Evolutionary conservation across 1,284 basidiomycete genomes (phyloP).

Genomic region (Heliocybe sulcata): DNA sequence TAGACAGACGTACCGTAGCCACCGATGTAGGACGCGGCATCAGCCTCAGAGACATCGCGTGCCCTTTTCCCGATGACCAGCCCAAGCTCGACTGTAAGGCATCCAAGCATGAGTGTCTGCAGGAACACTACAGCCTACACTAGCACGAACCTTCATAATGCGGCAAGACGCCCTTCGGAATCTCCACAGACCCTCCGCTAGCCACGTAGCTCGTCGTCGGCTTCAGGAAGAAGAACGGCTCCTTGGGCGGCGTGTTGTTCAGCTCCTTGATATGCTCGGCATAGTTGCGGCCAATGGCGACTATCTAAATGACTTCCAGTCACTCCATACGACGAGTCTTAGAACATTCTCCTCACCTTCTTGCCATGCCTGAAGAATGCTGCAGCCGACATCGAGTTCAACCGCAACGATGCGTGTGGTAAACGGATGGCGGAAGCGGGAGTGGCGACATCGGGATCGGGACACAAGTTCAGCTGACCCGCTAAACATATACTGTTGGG

Average conservation of each 20-base stretch:
- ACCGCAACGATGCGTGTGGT: background rate
- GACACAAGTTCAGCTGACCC: too few species aligned
- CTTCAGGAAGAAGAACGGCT: slow-evolving; percentile 99
- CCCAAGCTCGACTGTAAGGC: slow-evolving; percentile 81
- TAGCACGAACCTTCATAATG: slow-evolving; percentile 83
- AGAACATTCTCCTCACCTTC: slow-evolving; percentile 25
- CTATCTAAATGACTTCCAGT: slow-evolving; percentile 50
- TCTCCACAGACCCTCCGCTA: slow-evolving; percentile 77
- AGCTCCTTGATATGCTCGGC: slow-evolving; percentile 89
- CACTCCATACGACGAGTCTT: background rate
- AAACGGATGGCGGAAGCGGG: too few species aligned
- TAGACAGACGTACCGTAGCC: slow-evolving; percentile 69
- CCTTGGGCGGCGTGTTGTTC: slow-evolving; percentile 83
- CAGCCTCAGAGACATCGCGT: slow-evolving; percentile 68
- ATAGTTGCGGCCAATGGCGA: slow-evolving; percentile 86
- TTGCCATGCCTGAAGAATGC: slow-evolving; percentile 42
- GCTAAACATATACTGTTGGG: too few species aligned
- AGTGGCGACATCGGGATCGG: too few species aligned
- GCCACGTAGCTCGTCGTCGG: slow-evolving; percentile 86
- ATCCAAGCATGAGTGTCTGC: slow-evolving; percentile 1
- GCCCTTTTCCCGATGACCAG: slow-evolving; percentile 89
- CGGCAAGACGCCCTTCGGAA: slow-evolving; percentile 77
- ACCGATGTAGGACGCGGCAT: slow-evolving; percentile 77
- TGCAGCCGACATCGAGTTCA: slow-evolving; percentile 22
- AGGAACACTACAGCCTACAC: background rate